Conservation (phyloP, 768 basidiomycete genomes). For the Postia placenta region DNA sequence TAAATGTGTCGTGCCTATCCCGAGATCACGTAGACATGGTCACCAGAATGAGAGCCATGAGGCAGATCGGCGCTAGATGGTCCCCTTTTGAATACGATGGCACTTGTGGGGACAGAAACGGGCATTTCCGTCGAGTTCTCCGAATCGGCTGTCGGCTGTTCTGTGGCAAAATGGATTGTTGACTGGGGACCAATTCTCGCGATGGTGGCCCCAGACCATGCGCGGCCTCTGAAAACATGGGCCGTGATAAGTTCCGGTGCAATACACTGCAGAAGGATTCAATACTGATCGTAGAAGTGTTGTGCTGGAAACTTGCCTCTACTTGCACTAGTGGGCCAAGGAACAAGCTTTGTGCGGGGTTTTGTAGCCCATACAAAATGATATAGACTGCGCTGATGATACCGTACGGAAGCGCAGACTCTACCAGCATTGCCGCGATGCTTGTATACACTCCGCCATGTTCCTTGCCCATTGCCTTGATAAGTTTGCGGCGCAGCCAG, state of each 20-base stretch:
- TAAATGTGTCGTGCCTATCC: not conserved
- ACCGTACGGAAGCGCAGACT: conserved; percentile 20
- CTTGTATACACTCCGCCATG: conserved; percentile 10
- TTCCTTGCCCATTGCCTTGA: conserved; percentile 8
- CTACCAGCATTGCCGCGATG: conserved; percentile 24
- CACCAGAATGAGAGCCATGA: not conserved
- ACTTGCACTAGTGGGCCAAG: conserved; percentile 18
- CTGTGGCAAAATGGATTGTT: not conserved
- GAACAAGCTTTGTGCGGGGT: conserved; percentile 14
- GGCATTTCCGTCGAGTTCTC: not conserved
- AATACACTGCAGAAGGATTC: conserved; percentile 11
- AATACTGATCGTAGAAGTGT: not conserved
- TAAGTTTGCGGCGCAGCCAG: conserved; percentile 19
- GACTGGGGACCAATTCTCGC: too few species aligned
- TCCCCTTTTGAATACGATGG: not conserved
- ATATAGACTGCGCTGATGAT: conserved; percentile 19
- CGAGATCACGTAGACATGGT: not conserved
- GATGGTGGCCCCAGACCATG: conserved; percentile 4
- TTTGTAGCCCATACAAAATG: conserved; percentile 15
- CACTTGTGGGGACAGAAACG: not conserved
- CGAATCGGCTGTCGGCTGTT: not conserved
- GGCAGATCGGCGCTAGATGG: not conserved
- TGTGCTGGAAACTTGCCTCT: conserved; percentile 9
- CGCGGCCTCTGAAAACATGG: conserved; percentile 17
- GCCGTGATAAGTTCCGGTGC: conserved; percentile 19